Conservation (phyloP, 805 yeast genomes). For the Tetrapisispora arboricola region DNA sequence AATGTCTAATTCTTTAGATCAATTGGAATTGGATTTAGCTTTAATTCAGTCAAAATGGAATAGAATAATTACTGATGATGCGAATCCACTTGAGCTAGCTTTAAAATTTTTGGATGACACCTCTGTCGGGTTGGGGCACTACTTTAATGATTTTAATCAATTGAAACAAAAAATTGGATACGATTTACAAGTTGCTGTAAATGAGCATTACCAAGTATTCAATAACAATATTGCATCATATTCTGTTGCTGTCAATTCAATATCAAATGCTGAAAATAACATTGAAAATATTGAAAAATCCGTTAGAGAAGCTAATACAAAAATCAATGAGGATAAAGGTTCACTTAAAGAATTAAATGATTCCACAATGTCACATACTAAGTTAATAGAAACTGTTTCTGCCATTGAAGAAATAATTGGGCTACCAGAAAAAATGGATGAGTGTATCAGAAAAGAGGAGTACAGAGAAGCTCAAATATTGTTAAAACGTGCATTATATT, state of each 20-base stretch:
- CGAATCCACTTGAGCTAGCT: constrained; percentile 81
- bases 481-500: constrained; percentile 35
- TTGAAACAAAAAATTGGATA: constrained; percentile 47
- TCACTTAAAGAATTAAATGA: constrained; percentile 54
- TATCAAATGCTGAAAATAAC: constrained; percentile 55
- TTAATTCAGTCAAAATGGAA: constrained; percentile 38
- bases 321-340: constrained; percentile 45
- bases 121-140: constrained; percentile 82
- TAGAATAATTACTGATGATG: constrained; percentile 39
- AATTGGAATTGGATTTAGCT: constrained; percentile 20
- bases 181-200: constrained; percentile 60
- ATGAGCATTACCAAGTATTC: constrained; percentile 73
- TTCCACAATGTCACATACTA: constrained; percentile 50
- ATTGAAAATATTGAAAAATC: constrained; percentile 39
- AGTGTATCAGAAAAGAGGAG: constrained; percentile 54
- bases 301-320: constrained; percentile 33
- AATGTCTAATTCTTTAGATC: constrained; percentile 23
- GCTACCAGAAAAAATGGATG: constrained; percentile 56
- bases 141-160: constrained; percentile 53
- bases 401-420: constrained; percentile 51
- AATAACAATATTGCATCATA: constrained; percentile 80
- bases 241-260: constrained; percentile 52
- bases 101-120: constrained; percentile 74
- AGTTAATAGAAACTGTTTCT: constrained; percentile 60
- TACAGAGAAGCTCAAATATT: constrained; percentile 56